Conservation (phyloP, 768 basidiomycete species). For the Boletus pseudopeckii region DNA sequence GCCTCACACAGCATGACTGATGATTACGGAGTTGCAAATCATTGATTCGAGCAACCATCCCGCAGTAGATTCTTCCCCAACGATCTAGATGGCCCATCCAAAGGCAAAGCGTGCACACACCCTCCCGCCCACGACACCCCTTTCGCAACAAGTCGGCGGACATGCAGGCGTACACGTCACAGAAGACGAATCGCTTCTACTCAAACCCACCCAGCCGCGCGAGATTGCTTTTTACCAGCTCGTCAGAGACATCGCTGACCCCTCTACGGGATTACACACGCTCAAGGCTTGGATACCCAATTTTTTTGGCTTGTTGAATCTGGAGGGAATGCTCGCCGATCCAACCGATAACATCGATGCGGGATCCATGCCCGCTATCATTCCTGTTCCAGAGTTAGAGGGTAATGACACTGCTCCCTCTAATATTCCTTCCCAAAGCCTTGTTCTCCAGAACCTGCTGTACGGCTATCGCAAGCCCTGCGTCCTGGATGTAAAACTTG, state of each 20-base stretch:
- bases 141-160: slow-evolving; percentile 73
- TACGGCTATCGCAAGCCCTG: slow-evolving; percentile 75
- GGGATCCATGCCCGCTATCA: slow-evolving; percentile 18
- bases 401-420: slow-evolving; percentile 27
- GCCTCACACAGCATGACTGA: no score
- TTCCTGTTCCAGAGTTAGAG: slow-evolving; percentile 36
- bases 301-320: slow-evolving; percentile 74
- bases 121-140: slow-evolving; percentile 28
- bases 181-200: slow-evolving; percentile 72
- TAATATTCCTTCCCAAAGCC: slow-evolving; percentile 45
- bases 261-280: slow-evolving; percentile 3
- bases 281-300: slow-evolving; percentile 64
- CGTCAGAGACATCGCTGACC: slow-evolving; percentile 35
- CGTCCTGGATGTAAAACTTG: slow-evolving; percentile 90
- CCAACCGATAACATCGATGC: slow-evolving; percentile 5
- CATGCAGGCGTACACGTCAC: slow-evolving; percentile 71
- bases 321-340: slow-evolving; percentile 50
- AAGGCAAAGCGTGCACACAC: slow-evolving; percentile 17
- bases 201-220: slow-evolving; percentile 65
- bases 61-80: background rate
- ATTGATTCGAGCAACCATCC: background rate
- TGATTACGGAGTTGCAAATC: background rate
- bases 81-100: background rate
- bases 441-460: slow-evolving; percentile 84
- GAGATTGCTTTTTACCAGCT: slow-evolving; percentile 74